phyloP scores from a whole-genome alignment of 2,329 filamentous ascomycete species.

The Coniochaeta prunicola region DNA sequence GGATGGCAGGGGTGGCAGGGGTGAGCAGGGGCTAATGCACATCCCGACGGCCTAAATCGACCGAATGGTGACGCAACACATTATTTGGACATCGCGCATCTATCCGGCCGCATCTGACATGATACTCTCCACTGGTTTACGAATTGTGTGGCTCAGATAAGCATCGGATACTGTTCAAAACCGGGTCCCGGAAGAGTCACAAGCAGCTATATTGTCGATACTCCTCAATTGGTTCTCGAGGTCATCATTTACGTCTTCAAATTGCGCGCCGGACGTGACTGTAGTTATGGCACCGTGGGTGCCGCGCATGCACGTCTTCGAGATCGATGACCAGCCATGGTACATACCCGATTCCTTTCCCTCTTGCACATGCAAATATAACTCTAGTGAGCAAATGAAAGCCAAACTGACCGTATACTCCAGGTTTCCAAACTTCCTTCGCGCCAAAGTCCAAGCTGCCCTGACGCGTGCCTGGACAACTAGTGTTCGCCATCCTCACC shows the following conservation, averaged over 20 bases:
- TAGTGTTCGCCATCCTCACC: constrained; percentile 23
- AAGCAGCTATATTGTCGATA: background rate
- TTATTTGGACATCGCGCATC: background rate
- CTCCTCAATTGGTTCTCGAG: background rate
- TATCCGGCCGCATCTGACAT: background rate
- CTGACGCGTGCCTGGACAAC: constrained; percentile 58
- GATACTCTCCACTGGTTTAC: background rate
- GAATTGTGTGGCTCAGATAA: background rate
- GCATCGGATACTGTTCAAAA: background rate
- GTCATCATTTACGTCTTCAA: background rate
- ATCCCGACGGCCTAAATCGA: background rate
- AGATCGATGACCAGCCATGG: constrained; percentile 63
- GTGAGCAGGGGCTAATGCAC: background rate
- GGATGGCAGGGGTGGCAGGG: background rate
- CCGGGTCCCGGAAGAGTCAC: background rate
- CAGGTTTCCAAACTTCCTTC: constrained; percentile 61
- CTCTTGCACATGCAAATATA: background rate
- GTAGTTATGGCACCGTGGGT: constrained; percentile 39
- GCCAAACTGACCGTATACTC: constrained; percentile 3
- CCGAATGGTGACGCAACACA: constrained; percentile 1
- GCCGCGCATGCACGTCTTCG: constrained; percentile 56
- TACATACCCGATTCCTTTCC: constrained; percentile 22
- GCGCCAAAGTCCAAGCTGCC: constrained; percentile 56
- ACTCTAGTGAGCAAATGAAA: background rate
- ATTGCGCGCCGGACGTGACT: background rate